These are phyloP conservation scores for Claviceps sorghi DNA, from an alignment of 2,329 filamentous ascomycete genomes.

Conservation along the genomic window DNA sequence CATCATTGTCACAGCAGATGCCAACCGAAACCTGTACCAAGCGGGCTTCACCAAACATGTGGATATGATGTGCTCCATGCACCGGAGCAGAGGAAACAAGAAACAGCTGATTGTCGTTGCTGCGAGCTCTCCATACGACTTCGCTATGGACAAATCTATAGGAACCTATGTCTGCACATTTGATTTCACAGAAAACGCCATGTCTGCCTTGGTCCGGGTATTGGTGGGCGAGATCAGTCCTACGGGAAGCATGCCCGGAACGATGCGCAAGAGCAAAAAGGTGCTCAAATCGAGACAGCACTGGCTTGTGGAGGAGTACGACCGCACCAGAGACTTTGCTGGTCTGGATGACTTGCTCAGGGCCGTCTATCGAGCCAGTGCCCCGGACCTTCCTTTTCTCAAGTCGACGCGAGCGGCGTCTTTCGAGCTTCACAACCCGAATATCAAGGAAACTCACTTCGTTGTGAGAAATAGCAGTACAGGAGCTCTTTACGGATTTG, in stretches of 20 bases:
- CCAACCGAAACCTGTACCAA: constrained; percentile 86
- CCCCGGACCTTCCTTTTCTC: constrained; percentile 55
- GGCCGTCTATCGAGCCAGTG: constrained; percentile 50
- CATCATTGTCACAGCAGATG: constrained; percentile 83
- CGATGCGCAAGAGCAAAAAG: constrained; percentile 75
- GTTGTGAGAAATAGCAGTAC: constrained; percentile 92
- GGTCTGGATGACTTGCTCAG: constrained; percentile 64
- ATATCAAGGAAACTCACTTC: constrained; percentile 70
- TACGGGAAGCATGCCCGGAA: constrained; percentile 49
- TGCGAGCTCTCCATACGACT: constrained; percentile 92
- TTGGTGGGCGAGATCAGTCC: constrained; percentile 62
- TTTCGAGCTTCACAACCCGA: constrained; percentile 57
- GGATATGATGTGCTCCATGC: constrained; percentile 84
- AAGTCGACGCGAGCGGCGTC: constrained; percentile 55
- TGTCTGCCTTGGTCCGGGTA: constrained; percentile 69
- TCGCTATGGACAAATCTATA: constrained; percentile 80
- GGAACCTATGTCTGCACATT: constrained; percentile 92
- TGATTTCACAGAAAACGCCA: constrained; percentile 86
- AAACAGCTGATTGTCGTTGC: constrained; percentile 85
- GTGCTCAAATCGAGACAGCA: constrained; percentile 79
- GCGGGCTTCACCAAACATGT: constrained; percentile 92
- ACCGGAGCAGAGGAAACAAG: constrained; percentile 61
- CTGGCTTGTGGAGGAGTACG: constrained; percentile 86
- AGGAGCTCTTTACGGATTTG: constrained; percentile 80
- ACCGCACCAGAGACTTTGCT: constrained; percentile 58